Evolutionary conservation across 1,284 basidiomycete genomes (phyloP).

Genomic region (Sporisorium reilianum): DNA sequence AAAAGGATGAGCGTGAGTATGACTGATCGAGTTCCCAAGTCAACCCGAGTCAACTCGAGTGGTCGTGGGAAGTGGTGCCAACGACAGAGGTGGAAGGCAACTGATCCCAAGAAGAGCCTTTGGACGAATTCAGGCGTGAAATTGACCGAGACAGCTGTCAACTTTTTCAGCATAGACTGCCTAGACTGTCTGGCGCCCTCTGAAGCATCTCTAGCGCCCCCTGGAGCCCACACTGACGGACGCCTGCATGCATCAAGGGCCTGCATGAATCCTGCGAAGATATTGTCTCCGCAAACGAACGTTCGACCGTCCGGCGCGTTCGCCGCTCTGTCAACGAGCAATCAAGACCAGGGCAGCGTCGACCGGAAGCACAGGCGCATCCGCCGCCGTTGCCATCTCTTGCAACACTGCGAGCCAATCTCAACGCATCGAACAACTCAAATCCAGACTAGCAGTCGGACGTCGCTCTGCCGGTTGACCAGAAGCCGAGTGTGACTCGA

Average conservation of each 20-base stretch:
- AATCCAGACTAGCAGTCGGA: background rate
- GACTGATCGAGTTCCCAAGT: background rate
- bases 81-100: background rate
- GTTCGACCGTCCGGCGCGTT: background rate
- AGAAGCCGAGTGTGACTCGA: slow-evolving; percentile 1
- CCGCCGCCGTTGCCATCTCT: background rate
- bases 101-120: no score
- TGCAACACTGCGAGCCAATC: background rate
- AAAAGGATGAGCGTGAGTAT: slow-evolving; percentile 1
- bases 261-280: background rate
- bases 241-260: background rate
- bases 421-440: background rate
- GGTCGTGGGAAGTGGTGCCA: slow-evolving; percentile 1
- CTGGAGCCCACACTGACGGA: background rate
- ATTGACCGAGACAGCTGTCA: slow-evolving; percentile 5
- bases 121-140: slow-evolving; percentile 9
- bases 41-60: no score
- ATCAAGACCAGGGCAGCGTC: background rate
- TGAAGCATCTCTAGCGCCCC: slow-evolving; percentile 13
- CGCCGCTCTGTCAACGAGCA: background rate
- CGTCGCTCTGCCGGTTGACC: slow-evolving; percentile 1
- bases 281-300: background rate
- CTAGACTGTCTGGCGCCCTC: slow-evolving; percentile 22
- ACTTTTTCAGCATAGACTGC: background rate
- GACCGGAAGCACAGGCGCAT: background rate